Conservation (phyloP, 805 yeast species). For the Groenewaldozyma salmanticensis region DNA sequence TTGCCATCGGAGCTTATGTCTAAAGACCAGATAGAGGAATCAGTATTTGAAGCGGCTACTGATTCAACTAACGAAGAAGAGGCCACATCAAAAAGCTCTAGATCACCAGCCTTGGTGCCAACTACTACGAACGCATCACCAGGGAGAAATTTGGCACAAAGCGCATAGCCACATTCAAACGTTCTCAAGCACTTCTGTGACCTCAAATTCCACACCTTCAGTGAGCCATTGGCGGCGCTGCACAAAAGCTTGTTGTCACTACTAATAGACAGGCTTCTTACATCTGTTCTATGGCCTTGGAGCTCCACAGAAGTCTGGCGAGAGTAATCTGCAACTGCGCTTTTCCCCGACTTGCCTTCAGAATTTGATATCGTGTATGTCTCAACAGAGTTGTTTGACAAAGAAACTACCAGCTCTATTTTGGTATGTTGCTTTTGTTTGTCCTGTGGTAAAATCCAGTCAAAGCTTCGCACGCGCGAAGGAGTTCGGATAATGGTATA, state of each 20-base stretch:
- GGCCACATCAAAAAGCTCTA: slow-evolving; percentile 80
- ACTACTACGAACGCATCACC: slow-evolving; percentile 82
- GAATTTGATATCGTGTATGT: slow-evolving; percentile 43
- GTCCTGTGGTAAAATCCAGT: slow-evolving; percentile 37
- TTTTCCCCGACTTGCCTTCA: slow-evolving; percentile 28
- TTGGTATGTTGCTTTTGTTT: slow-evolving; percentile 25
- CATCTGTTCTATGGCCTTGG: slow-evolving; percentile 84
- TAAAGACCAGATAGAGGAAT: slow-evolving; percentile 75
- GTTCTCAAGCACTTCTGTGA: slow-evolving; percentile 73
- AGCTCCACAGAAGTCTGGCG: slow-evolving; percentile 52
- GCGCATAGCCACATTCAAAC: slow-evolving; percentile 80
- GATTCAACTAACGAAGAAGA: slow-evolving; percentile 64
- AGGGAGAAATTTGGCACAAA: slow-evolving; percentile 73
- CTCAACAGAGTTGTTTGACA: slow-evolving; percentile 68
- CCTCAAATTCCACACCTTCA: slow-evolving; percentile 80
- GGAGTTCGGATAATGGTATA: slow-evolving; percentile 56
- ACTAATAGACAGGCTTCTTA: slow-evolving; percentile 74
- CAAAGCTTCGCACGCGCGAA: slow-evolving; percentile 53
- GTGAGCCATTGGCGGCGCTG: slow-evolving; percentile 81
- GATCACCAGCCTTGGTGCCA: slow-evolving; percentile 80
- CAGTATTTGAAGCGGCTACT: slow-evolving; percentile 58
- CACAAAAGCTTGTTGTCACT: slow-evolving; percentile 72
- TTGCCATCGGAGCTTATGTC: slow-evolving; percentile 83
- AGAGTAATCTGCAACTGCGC: slow-evolving; percentile 22
- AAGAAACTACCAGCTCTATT: slow-evolving; percentile 53